Percentiles rank a stretch among this genome's conserved stretches.
Conservation (phyloP, 73 alveolate genomes). For the Halteria grandinella region DNA sequence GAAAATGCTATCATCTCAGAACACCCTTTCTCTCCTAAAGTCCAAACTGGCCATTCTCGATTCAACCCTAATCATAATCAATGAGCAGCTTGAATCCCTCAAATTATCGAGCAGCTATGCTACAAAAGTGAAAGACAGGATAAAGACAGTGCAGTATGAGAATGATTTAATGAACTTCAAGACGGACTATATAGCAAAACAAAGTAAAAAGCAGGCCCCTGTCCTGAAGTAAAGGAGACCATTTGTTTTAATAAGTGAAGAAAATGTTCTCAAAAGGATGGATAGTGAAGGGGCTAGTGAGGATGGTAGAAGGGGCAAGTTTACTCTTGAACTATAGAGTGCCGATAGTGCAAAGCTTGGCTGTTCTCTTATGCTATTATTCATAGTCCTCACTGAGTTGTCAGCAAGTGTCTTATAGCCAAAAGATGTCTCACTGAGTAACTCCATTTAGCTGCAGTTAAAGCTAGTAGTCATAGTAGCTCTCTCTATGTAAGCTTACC, state of each 20-base stretch:
- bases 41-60: constrained; percentile 31
- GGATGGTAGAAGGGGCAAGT: neutral
- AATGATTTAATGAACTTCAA: constrained; percentile 7
- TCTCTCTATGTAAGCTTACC: no score
- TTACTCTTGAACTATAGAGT: constrained; percentile 1
- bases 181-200: neutral
- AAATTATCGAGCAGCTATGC: constrained; percentile 33
- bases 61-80: constrained; percentile 2
- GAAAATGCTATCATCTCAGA: neutral
- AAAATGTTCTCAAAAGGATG: neutral
- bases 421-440: no score
- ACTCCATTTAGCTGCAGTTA: no score
- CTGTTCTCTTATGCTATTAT: no score
- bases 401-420: no score
- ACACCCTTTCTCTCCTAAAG: neutral
- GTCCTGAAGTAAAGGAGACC: neutral
- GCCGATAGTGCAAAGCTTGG: no score
- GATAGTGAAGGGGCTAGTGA: neutral
- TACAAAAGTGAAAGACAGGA: constrained; percentile 7
- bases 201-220: neutral
- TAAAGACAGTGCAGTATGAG: constrained; percentile 13
- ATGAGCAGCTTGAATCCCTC: constrained; percentile 3
- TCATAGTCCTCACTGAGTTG: no score
- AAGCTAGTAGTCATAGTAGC: neutral
- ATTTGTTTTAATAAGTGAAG: neutral